Evolutionary conservation across 176 grass and related monocot species (phyloP).

Genomic region (Oryza glumipatula): DNA sequence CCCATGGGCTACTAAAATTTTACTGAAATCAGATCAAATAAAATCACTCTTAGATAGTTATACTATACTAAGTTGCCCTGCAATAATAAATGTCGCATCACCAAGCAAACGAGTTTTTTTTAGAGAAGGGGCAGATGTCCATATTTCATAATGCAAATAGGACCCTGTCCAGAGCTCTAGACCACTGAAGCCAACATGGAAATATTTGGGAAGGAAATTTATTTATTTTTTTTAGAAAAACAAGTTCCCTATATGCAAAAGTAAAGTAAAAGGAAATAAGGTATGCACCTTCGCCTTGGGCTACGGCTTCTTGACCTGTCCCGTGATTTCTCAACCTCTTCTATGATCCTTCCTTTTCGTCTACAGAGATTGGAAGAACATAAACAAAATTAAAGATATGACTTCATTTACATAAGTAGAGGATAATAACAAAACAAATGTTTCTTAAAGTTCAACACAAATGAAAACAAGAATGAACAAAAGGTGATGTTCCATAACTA

Average conservation of each 20-base stretch:
- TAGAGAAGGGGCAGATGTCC: neutral
- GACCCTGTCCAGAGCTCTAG: neutral
- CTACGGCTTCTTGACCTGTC: slow-evolving; percentile 90
- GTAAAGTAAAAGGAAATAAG: neutral
- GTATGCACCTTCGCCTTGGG: slow-evolving; percentile 70
- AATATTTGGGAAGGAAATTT: neutral
- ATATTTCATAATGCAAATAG: neutral
- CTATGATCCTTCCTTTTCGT: slow-evolving; percentile 78
- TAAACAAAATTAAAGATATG: neutral
- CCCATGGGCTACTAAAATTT: neutral
- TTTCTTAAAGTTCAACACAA: neutral
- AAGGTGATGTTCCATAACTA: neutral
- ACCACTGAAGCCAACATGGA: neutral
- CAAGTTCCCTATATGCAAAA: neutral
- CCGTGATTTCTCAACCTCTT: slow-evolving; percentile 51
- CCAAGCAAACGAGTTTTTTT: neutral
- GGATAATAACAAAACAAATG: neutral
- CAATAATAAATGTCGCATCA: neutral
- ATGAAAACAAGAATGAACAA: neutral
- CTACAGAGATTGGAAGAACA: slow-evolving; percentile 46
- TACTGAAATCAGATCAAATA: neutral
- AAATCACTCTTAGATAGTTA: neutral
- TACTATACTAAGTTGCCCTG: neutral
- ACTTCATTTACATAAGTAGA: neutral
- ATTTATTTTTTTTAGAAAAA: neutral